Percentiles rank a stretch among this genome's conserved stretches.
phyloP scores from a whole-genome alignment of 1,284 basidiomycete species.

The Pseudozyma hubeiensis region DNA sequence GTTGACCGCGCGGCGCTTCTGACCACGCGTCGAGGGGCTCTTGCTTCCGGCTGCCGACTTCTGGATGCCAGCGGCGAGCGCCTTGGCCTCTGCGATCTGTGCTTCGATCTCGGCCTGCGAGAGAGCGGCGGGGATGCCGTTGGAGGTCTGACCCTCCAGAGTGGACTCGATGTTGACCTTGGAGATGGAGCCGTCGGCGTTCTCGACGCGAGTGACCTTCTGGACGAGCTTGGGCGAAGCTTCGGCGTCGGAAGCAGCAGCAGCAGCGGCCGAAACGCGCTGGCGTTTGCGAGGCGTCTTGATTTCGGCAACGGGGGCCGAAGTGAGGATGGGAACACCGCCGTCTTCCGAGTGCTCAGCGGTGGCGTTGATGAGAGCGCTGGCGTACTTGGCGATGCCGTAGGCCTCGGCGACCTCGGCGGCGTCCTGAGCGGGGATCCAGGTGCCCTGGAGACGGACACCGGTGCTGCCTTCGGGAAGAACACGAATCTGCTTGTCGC shows the following conservation, averaged over 20 bases:
- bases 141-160: constrained; percentile 29
- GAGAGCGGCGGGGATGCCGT: constrained; percentile 38
- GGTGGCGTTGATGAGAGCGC: constrained; percentile 77
- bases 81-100: constrained; percentile 61
- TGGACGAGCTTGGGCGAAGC: constrained; percentile 49
- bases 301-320: constrained; percentile 33
- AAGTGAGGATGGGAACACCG: constrained; percentile 54
- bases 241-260: constrained; percentile 26
- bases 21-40: constrained; percentile 24
- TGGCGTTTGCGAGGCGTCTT: constrained; percentile 49
- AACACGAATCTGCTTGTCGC: constrained; percentile 35
- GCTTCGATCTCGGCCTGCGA: constrained; percentile 61
- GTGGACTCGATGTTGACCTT: constrained; percentile 48
- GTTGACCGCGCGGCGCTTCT: constrained; percentile 61
- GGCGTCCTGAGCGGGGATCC: constrained; percentile 83
- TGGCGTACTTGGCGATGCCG: constrained; percentile 75
- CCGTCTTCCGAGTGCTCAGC: constrained; percentile 76
- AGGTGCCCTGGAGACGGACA: constrained; percentile 83
- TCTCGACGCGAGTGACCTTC: constrained; percentile 35
- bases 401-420: constrained; percentile 76
- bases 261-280: constrained; percentile 37
- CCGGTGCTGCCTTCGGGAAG: constrained; percentile 65
- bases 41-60: constrained; percentile 24
- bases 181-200: constrained; percentile 38
- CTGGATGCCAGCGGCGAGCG: constrained; percentile 60